Evolutionary conservation across 1,284 basidiomycete genomes (phyloP), one percentile per base, ranked within the genome.

Genomic region (Pterula multifida): DNA sequence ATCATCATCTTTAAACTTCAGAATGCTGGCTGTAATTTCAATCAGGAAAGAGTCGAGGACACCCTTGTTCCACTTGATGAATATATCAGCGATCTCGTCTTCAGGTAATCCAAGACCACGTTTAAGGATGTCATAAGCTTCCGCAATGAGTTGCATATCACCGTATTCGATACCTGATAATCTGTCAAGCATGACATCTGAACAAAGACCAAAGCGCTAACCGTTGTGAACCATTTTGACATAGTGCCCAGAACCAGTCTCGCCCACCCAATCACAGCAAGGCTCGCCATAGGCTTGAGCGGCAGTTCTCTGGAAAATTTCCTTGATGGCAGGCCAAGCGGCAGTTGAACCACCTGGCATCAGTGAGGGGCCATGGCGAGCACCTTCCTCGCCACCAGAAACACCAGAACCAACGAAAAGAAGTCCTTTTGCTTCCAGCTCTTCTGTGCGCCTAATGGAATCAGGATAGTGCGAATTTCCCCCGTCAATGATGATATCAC

Each of bases 151-250:
- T 71, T 98, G 96, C 96, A 99, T 99, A 74, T 99, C 96, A 70
- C 96, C 96, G 70, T 98, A 99, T 70, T 97, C 93, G 68, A 97
- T 97, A 75, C 92, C 86, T 89, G 58, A 53, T 47, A 48, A 51
- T 45, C 52, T 57, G 55, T n/a, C 54, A 54, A 48, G 47, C n/a
- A 26, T 53, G 47, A 53, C 53, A 45, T 53, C 35, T 36, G 50
- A 13, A 48, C 46, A 49, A 35, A 35, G 24, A 26, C 54, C 49
- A 39, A 50, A 24, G 57, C 51, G 62, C 63, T 67, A 70, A 83
- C 90, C 93, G 63, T 97, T 97, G 79, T 97, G 96, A 56, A 98
- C 96, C 95, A 98, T 94, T 79, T 96, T 97, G 66, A 94, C 89
- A 66, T 93, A 95, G 76, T 94, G 91, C 46, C 92, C 90, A 44